phyloP scores from a whole-genome alignment of 2,329 filamentous ascomycete species.

The Talaromyces sp. region DNA sequence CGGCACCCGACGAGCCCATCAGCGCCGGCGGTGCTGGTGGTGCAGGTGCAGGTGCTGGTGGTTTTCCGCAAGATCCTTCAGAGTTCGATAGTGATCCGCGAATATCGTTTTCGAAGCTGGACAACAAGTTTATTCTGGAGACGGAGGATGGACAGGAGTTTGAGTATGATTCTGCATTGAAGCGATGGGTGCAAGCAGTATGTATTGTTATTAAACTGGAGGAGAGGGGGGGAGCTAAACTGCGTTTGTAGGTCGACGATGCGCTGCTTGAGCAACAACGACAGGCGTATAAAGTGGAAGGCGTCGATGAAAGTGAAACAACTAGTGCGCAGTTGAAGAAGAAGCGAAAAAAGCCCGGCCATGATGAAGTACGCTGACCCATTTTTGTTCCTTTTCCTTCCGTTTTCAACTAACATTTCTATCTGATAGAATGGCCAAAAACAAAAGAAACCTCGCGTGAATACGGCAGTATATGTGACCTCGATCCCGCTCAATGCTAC shows the following conservation, averaged over 20 bases:
- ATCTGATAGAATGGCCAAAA: slow-evolving; percentile 28
- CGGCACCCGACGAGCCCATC: background rate
- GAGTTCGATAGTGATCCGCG: slow-evolving; percentile 74
- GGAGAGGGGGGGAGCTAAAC: slow-evolving; percentile 25
- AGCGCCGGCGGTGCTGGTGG: background rate
- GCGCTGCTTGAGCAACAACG: slow-evolving; percentile 56
- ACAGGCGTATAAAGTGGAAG: slow-evolving; percentile 55
- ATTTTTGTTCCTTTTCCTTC: background rate
- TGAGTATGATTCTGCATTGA: slow-evolving; percentile 67
- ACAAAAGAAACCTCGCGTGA: slow-evolving; percentile 51
- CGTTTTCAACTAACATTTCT: background rate
- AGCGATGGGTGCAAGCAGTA: slow-evolving; percentile 69
- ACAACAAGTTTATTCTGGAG: slow-evolving; percentile 77
- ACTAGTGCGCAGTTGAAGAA: slow-evolving; percentile 41
- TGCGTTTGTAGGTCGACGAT: slow-evolving; percentile 50
- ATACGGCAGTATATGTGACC: slow-evolving; percentile 89
- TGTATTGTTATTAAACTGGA: slow-evolving; percentile 17
- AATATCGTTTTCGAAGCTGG: slow-evolving; percentile 79
- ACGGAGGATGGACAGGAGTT: slow-evolving; percentile 80
- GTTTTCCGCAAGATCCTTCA: slow-evolving; percentile 52
- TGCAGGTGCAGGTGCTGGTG: no score
- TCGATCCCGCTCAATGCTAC: slow-evolving; percentile 76
- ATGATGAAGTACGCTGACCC: slow-evolving; percentile 37
- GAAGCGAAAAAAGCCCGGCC: slow-evolving; percentile 48
- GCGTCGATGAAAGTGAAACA: slow-evolving; percentile 53